phyloP scores from a whole-genome alignment of 2,329 filamentous ascomycete genomes.

The Colletotrichum echinochloae region DNA sequence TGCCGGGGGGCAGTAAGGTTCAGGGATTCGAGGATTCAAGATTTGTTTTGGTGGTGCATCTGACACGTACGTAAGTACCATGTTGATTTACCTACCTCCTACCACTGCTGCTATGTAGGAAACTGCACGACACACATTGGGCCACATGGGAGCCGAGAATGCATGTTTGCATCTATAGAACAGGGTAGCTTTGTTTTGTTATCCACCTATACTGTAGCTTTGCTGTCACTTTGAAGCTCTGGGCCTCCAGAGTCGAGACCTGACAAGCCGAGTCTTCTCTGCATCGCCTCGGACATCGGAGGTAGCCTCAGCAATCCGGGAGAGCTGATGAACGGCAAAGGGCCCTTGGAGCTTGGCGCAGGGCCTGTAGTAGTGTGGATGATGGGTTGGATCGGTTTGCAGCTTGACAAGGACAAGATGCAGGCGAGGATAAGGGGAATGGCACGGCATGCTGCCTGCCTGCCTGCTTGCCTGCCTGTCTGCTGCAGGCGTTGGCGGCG shows the following conservation, averaged over 20 bases:
- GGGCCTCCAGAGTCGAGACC: background rate
- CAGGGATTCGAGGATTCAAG: too few relatives aligned
- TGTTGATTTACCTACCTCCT: background rate
- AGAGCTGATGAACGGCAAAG: constrained; percentile 13
- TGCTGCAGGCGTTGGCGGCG: constrained; percentile 21
- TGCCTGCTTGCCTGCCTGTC: too few relatives aligned
- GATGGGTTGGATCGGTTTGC: constrained; percentile 17
- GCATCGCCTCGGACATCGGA: background rate
- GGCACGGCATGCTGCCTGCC: constrained; percentile 17
- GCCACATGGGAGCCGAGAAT: background rate
- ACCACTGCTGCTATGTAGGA: too few relatives aligned
- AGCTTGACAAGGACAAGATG: constrained; percentile 19
- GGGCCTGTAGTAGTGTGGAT: background rate
- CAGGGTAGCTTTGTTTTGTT: background rate
- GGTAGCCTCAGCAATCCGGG: constrained; percentile 1
- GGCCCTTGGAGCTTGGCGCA: background rate
- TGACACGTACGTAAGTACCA: background rate
- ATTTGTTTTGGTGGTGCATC: background rate
- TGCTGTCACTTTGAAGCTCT: background rate
- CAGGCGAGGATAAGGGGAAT: constrained; percentile 24
- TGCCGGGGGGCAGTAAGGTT: background rate
- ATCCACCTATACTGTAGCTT: background rate
- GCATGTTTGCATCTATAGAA: background rate
- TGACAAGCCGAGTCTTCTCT: background rate
- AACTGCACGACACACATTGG: background rate